Percentiles rank a stretch among this genome's conserved stretches.
These are phyloP conservation scores for Phytophthora pseudosyringae DNA, from an alignment of 352 stramenopile species.

Conservation along the genomic window DNA sequence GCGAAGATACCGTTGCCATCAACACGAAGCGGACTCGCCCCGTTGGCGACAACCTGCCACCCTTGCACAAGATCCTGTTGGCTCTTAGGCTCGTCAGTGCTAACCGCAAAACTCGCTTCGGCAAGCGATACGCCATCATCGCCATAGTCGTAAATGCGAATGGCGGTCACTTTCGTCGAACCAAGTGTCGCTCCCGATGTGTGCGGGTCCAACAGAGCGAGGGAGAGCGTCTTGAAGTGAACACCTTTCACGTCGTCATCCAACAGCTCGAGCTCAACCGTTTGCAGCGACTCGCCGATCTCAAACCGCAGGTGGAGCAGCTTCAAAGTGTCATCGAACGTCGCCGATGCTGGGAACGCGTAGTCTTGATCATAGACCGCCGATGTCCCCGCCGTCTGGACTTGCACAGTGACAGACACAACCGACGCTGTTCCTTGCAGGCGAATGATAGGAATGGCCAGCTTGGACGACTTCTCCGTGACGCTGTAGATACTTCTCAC, in stretches of 20 bases:
- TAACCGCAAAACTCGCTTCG: conserved; percentile 38
- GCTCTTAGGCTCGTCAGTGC: background rate
- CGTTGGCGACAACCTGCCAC: conserved; percentile 68
- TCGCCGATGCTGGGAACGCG: conserved; percentile 27
- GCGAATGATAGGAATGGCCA: conserved; percentile 57
- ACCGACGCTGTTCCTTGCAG: conserved; percentile 52
- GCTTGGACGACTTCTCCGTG: conserved; percentile 52
- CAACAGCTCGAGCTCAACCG: conserved; percentile 57
- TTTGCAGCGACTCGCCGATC: conserved; percentile 49
- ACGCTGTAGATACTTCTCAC: conserved; percentile 56
- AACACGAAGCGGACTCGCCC: conserved; percentile 44
- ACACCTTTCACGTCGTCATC: conserved; percentile 49
- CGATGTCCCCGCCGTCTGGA: conserved; percentile 39
- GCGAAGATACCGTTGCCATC: conserved; percentile 65
- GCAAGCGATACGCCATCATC: conserved; percentile 40
- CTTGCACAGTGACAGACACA: conserved; percentile 51
- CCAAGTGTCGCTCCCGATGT: conserved; percentile 41
- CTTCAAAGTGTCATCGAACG: conserved; percentile 30
- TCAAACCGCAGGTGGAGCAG: conserved; percentile 62
- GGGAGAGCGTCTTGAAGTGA: conserved; percentile 62
- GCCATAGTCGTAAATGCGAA: conserved; percentile 75
- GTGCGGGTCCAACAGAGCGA: conserved; percentile 42
- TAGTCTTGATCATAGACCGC: conserved; percentile 54
- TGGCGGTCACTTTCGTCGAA: conserved; percentile 29
- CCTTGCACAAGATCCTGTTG: conserved; percentile 35